phyloP scores from a whole-genome alignment of 768 basidiomycete genomes.

The Suillus hirtellus region DNA sequence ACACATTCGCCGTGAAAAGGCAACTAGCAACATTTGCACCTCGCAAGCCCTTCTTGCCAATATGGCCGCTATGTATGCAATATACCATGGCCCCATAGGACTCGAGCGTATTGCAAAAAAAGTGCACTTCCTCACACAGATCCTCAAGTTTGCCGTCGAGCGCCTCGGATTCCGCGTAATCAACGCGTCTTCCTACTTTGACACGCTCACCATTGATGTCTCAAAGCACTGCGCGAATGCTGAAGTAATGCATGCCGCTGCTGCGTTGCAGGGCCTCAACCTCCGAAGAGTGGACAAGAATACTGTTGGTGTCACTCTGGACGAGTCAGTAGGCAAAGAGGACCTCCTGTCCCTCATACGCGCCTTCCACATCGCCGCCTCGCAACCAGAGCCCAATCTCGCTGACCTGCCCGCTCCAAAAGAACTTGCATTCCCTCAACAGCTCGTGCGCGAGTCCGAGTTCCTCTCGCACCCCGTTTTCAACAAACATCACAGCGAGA shows the following conservation, averaged over 20 bases:
- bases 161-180: conserved; percentile 70
- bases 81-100: conserved; percentile 92
- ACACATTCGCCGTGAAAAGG: conserved; percentile 96
- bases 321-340: conserved; percentile 80
- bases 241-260: conserved; percentile 65
- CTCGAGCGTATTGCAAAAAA: conserved; percentile 82
- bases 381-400: conserved; percentile 46
- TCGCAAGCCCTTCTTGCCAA: conserved; percentile 97
- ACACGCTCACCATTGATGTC: conserved; percentile 83
- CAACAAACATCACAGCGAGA: conserved; percentile 97
- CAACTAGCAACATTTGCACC: conserved; percentile 98
- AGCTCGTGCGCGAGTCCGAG: conserved; percentile 59
- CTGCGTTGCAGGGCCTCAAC: conserved; percentile 73
- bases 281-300: conserved; percentile 74
- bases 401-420: conserved; percentile 47
- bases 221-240: conserved; percentile 57
- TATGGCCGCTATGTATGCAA: conserved; percentile 98
- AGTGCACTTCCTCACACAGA: conserved; percentile 85
- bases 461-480: conserved; percentile 89
- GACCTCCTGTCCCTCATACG: conserved; percentile 80
- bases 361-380: conserved; percentile 73
- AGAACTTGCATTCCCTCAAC: conserved; percentile 47
- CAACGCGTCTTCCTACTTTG: conserved; percentile 79
- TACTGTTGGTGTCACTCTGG: conserved; percentile 85
- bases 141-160: conserved; percentile 69